Base-by-base conservation (phyloP, 345 rosid species). In the Eucalyptus coolabah region DNA sequence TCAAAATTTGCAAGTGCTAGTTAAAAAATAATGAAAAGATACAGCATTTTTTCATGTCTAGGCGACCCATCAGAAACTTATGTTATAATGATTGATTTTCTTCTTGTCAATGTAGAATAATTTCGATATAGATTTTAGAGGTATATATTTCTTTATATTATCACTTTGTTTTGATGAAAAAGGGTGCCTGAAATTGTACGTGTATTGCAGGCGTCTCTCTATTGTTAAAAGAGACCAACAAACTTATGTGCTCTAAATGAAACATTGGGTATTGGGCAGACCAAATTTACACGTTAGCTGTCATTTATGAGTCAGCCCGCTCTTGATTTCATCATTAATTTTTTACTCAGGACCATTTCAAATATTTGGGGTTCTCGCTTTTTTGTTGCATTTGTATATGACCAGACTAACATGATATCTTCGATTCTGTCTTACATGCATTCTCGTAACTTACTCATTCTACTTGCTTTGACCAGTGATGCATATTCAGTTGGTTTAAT, bases 401-500 rank as follows among this genome's bases (percentile, higher is more conserved):
- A 77, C 47, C 85, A 40, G 85, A 77, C 28, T 40, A 77, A 77
- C 47, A 77, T 7, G 6, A 40, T 77, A 23, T 77, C 85, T 77
- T 40, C 2, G 16, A 28, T 77, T 77, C 45, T 19, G 83, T 77
- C 28, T 40, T 40, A 40, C 44, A 77, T 77, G 28, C 23, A 40
- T 40, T 77, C 85, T 32, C 7, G 15, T 86, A 53, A 34, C 24
- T 87, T 40, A 44, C 60, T 89, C 77, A 56, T 88, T 92, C 88
- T 88, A 56, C 59, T 89, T 90, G 88, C 88, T 91, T 90, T 89
- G 80, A 77, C 65, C 94, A 98, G 99, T 86, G 98, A 98, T 94
- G 98, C 98, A 26, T 49, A 90, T 72, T 88, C 97, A 34, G 94
- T 54, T 88, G 99, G 99, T 91, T 93, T 98, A 92, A 63, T 97